Percentiles rank a stretch among this genome's conserved stretches.
Evolutionary conservation across 2,329 filamentous ascomycete genomes (phyloP).

Genomic region (Cadophora malorum): DNA sequence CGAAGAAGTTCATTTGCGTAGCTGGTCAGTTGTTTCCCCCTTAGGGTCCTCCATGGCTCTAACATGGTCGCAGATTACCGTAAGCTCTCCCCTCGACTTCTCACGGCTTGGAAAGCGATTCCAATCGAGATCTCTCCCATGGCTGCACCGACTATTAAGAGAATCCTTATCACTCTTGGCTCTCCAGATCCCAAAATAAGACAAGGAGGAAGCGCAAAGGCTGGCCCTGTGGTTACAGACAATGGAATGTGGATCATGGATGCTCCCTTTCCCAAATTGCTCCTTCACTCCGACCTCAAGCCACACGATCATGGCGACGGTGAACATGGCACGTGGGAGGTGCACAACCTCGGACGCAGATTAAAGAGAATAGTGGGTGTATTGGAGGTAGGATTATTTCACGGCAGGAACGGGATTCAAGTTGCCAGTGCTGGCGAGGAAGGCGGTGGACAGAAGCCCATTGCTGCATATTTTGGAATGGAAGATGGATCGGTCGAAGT

Average conservation of each 20-base stretch:
- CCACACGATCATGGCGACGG: constrained; percentile 57
- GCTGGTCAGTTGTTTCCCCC: constrained; percentile 64
- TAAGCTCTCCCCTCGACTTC: constrained; percentile 81
- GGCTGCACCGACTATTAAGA: constrained; percentile 77
- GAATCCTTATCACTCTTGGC: constrained; percentile 75
- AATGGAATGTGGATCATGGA: constrained; percentile 92
- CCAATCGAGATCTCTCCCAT: constrained; percentile 94
- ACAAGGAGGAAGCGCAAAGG: constrained; percentile 75
- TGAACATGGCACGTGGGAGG: constrained; percentile 77
- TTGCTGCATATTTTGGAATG: constrained; percentile 95
- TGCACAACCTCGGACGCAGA: constrained; percentile 72
- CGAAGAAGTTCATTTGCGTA: constrained; percentile 86
- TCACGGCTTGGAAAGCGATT: constrained; percentile 80
- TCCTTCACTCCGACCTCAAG: constrained; percentile 62
- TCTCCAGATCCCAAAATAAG: constrained; percentile 74
- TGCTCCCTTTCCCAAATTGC: constrained; percentile 80
- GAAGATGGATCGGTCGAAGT: constrained; percentile 73
- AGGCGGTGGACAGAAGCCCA: constrained; percentile 83
- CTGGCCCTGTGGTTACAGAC: constrained; percentile 83
- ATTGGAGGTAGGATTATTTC: constrained; percentile 90
- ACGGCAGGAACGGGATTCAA: constrained; percentile 78
- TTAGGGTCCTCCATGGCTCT: not conserved
- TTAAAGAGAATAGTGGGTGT: constrained; percentile 87
- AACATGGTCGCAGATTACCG: constrained; percentile 72
- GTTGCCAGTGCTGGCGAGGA: constrained; percentile 63